Base-by-base conservation (phyloP, 208 protist species). In the Wallacemonas sp. region DNA sequence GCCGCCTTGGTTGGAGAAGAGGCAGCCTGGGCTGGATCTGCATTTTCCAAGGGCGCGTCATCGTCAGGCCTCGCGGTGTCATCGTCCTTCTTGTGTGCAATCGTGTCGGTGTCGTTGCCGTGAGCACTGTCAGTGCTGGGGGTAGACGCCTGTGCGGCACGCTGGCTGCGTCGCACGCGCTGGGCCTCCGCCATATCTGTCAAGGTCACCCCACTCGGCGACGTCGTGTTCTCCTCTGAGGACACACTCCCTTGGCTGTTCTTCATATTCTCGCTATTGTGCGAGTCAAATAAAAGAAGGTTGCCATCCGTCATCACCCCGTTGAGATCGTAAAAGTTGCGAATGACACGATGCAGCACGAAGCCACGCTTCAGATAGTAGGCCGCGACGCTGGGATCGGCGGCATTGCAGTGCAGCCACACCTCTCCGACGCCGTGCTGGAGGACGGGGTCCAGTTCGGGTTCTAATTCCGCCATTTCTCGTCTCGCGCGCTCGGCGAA, bases 331-430 rank as follows among this genome's bases (percentile, higher is more conserved):
- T 96, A 96, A 62, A 80, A 93, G 12, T 72, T 44, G 51, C 30
- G 54, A n/a, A 80, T 3, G 39, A 68, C 17, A 6, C 67, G 58
- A 17, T 79, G 70, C 51, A 74, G 45, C 26, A 2, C 44, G 68
- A 92, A 96, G 63, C 80, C 79, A 26, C 79, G 66, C 17, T 66
- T 72, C 22, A 59, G 21, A 62, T 96, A 96, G 53, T 86, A 93
- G 19, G 11, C 28, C 15, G 68, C 53, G 12, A 90, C 70, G 27
- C 46, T 60, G 47, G 21, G 19, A 26, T 92, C 72, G 4, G 46
- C 62, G 12, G 81, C 76, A 12, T 94, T 47, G 59, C 86, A 93
- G 64, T 96, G 84, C 30, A 93, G 66, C 82, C 85, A 96, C 21
- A 96, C 82, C 62, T 90, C 83, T 0, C 33, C 44, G 22, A 90